phyloP scores from a whole-genome alignment of 2,329 filamentous ascomycete genomes.

The Aquanectria penicillioides region DNA sequence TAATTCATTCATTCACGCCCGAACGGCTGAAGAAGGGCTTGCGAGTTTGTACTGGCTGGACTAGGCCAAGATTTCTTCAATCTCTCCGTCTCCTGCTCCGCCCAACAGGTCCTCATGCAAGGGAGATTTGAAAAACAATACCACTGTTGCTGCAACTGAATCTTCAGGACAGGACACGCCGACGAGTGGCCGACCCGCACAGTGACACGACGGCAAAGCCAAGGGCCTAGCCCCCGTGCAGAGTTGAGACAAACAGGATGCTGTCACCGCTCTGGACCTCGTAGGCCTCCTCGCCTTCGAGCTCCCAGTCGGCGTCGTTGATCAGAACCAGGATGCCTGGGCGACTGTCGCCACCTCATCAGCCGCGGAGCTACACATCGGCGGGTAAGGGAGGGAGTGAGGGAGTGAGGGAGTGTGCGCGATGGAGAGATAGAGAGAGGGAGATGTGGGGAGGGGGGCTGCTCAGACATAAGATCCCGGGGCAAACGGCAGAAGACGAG shows the following conservation, averaged over 20 bases:
- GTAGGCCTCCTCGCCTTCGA: constrained; percentile 94
- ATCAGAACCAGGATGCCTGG: constrained; percentile 96
- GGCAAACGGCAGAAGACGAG: constrained; percentile 9
- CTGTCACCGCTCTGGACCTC: constrained; percentile 84
- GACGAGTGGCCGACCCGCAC: constrained; percentile 21
- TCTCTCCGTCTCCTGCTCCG: constrained; percentile 13
- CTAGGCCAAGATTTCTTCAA: constrained; percentile 20
- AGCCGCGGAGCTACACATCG: constrained; percentile 34
- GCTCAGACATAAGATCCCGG: constrained; percentile 6
- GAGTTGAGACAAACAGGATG: constrained; percentile 94
- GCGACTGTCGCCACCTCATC: constrained; percentile 66
- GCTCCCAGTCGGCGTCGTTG: constrained; percentile 98
- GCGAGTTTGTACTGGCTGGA: too few relatives aligned
- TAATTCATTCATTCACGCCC: background rate
- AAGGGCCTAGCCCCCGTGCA: constrained; percentile 81
- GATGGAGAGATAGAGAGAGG: background rate
- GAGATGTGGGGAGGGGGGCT: background rate
- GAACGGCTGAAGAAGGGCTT: too few relatives aligned
- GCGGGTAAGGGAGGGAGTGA: constrained; percentile 5
- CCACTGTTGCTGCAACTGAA: constrained; percentile 21
- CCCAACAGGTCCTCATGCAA: constrained; percentile 36
- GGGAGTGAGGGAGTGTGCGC: constrained; percentile 8
- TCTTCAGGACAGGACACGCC: constrained; percentile 27
- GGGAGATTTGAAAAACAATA: constrained; percentile 24
- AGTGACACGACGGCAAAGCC: constrained; percentile 3